Conservation (phyloP, 2,329 filamentous ascomycete genomes). For the Zasmidium angulare region DNA sequence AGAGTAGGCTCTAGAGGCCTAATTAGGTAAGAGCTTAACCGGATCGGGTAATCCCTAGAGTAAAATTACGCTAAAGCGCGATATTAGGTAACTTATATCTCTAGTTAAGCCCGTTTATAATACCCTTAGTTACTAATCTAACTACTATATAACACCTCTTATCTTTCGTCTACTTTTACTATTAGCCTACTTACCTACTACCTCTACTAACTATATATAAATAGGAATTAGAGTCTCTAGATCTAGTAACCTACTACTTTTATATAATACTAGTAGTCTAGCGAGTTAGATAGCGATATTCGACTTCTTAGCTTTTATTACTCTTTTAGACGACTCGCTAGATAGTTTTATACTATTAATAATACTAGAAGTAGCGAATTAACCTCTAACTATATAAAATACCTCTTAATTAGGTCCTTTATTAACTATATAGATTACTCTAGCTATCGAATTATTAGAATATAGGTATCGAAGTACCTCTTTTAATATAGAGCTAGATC, state of each 20-base stretch:
- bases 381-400: no score
- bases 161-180: neutral
- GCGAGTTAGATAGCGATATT: neutral
- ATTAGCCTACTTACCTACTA: neutral
- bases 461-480: neutral
- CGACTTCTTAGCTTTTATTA: neutral
- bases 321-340: neutral
- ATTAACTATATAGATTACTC: neutral
- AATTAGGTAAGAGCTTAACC: no score
- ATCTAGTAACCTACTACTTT: neutral
- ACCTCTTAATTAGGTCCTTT: no score
- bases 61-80: neutral
- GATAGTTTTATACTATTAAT: no score
- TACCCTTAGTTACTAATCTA: neutral
- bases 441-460: neutral
- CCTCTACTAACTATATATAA: no score
- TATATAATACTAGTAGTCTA: neutral
- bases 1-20: no score
- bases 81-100: neutral
- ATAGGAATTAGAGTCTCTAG: neutral
- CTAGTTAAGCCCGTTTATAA: neutral
- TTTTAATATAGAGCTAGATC: neutral
- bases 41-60: no score
- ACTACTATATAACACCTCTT: neutral
- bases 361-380: no score